Evolutionary conservation across 2,329 filamentous ascomycete species (phyloP), one percentile per base, ranked within the genome.

Genomic region (Elsinoe arachidis): DNA sequence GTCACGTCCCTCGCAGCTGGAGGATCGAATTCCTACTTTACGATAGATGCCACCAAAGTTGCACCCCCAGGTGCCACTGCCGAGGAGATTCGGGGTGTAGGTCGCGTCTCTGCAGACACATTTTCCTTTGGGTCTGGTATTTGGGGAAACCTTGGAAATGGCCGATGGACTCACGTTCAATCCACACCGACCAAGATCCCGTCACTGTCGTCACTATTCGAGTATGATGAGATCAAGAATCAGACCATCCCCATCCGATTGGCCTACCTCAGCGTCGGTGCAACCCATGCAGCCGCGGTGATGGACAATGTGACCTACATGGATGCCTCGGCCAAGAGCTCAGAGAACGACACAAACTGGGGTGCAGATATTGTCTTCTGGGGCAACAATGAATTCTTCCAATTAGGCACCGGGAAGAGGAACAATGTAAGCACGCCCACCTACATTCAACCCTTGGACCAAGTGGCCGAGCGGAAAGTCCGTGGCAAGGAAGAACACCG

Each of bases 371-470:
- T 91, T 30, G 70, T 97, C 1, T 95, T 89, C 77, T 99, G 91
- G 89, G 93, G 93, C 61, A 90, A 90, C 55, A 99, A 97, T 66
- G 91, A 97, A 74, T 82, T 86, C 69, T 96, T 87, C 71, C 93
- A 99, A 73, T 81, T 99, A 23, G 93, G 93, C 11, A 96, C 87
- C 0, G 91, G 93, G 26, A 95, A 87, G 76, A 77, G 92, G 61
- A 93, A 83, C 66, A 97, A 97, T 67, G 68, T 87, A 9, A 81
- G 82, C 55, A 78, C 80, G 11, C 93, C 93, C 1, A 78, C 79
- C 1, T 92, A 96, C 68, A 90, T 96, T 55, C 82, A 83, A 33
- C 86, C 89, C 12, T 71, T 92, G 41, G 90, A 95, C 61, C 73
- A 77, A 11, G 80, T 80, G 49, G 80, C 78, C 0, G 86, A 86